A percentile compares a stretch with the other conserved stretches of the same genome.
phyloP scores from a whole-genome alignment of 2,329 filamentous ascomycete genomes.

The Microascus cirrosus region DNA sequence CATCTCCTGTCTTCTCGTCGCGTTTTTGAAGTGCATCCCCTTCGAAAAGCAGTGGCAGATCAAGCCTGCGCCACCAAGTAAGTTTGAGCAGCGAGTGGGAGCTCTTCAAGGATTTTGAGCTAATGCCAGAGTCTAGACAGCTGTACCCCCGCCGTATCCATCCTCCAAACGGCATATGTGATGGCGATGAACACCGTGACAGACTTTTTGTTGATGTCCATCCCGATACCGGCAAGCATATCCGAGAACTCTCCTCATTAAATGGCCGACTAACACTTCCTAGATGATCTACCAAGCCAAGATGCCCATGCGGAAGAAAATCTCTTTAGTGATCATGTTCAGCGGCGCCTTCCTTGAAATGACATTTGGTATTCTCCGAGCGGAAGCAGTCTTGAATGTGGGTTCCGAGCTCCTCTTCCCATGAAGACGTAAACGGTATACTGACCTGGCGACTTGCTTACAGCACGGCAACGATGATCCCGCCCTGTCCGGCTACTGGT shows the following conservation, averaged over 20 bases:
- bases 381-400: not conserved
- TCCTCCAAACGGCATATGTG: constrained; percentile 23
- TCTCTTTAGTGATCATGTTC: constrained; percentile 41
- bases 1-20: constrained; percentile 16
- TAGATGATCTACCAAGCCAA: constrained; percentile 42
- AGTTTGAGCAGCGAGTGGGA: constrained; percentile 10
- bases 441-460: constrained; percentile 1
- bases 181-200: constrained; percentile 25
- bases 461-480: constrained; percentile 16
- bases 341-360: constrained; percentile 44
- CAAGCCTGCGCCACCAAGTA: not conserved
- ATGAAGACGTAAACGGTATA: not conserved
- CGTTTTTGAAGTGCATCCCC: constrained; percentile 29
- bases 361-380: constrained; percentile 38
- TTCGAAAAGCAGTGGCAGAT: not conserved
- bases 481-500: constrained; percentile 23
- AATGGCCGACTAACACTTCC: constrained; percentile 5
- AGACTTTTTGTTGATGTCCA: constrained; percentile 26
- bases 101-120: constrained; percentile 16
- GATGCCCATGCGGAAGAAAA: constrained; percentile 36
- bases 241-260: not conserved
- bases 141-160: constrained; percentile 26
- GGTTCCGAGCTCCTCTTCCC: not conserved
- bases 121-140: constrained; percentile 12
- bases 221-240: constrained; percentile 14